Conservation (phyloP, 495 filamentous ascomycete genomes). For the Diplogelasinospora grovesii region DNA sequence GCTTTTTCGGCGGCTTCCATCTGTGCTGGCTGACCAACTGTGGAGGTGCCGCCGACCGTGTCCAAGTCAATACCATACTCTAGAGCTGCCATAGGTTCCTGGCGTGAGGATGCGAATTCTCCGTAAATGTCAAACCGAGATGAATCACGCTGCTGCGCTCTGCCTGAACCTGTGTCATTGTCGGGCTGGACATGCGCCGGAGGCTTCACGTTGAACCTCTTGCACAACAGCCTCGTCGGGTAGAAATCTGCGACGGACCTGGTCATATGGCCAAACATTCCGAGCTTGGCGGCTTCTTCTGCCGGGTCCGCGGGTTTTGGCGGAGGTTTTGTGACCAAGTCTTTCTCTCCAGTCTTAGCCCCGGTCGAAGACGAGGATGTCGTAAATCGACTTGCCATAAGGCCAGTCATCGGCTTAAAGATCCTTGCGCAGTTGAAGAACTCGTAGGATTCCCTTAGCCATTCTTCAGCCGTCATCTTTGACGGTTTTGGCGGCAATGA, state of each 20-base stretch:
- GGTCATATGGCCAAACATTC: slow-evolving; percentile 91
- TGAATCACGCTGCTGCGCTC: slow-evolving; percentile 19
- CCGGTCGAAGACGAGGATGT: slow-evolving; percentile 48
- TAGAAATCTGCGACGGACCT: slow-evolving; percentile 64
- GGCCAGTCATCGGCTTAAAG: slow-evolving; percentile 83
- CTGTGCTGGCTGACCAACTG: slow-evolving; percentile 1
- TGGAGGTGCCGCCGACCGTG: slow-evolving; percentile 25
- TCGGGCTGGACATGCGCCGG: slow-evolving; percentile 65
- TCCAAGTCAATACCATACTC: slow-evolving; percentile 10
- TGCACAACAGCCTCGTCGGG: slow-evolving; percentile 80
- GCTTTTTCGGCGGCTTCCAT: neutral
- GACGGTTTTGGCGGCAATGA: slow-evolving; percentile 49
- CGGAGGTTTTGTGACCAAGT: slow-evolving; percentile 48
- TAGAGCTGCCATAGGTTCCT: slow-evolving; percentile 8
- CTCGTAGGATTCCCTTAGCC: slow-evolving; percentile 74
- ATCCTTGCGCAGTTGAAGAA: slow-evolving; percentile 85
- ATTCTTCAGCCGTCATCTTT: slow-evolving; percentile 58
- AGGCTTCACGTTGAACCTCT: slow-evolving; percentile 79
- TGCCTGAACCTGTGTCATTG: slow-evolving; percentile 29
- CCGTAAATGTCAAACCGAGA: slow-evolving; percentile 25
- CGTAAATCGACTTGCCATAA: slow-evolving; percentile 91
- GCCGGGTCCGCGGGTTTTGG: slow-evolving; percentile 71
- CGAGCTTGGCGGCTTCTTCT: slow-evolving; percentile 79
- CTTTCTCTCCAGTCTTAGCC: slow-evolving; percentile 26
- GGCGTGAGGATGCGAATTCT: neutral